A percentile compares a stretch with the other conserved stretches of the same genome.
Conservation (phyloP, 139 green algal genomes). For the Micromonas commoda region DNA sequence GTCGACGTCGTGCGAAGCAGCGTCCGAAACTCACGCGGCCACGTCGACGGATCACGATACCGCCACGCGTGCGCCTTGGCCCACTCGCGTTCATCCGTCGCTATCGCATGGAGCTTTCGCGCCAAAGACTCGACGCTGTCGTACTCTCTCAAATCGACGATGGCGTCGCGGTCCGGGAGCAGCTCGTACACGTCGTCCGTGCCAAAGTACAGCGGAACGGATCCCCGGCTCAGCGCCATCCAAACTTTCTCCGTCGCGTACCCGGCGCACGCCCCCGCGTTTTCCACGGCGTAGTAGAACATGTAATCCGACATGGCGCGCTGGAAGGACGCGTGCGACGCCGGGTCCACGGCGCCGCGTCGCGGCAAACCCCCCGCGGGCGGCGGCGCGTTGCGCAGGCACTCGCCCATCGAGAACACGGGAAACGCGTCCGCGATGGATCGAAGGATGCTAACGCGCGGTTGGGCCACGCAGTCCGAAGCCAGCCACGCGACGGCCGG, state of each 20-base stretch:
- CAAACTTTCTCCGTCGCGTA: conserved; percentile 23
- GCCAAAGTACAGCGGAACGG: conserved; percentile 2
- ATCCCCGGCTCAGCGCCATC: background rate
- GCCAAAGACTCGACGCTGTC: background rate
- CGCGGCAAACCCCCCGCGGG: background rate
- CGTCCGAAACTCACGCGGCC: background rate
- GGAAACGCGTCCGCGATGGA: conserved; percentile 3
- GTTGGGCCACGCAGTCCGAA: background rate
- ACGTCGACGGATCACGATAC: background rate
- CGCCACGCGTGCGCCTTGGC: background rate
- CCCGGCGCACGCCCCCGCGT: background rate
- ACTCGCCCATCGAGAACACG: conserved; percentile 2
- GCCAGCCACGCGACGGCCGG: conserved; percentile 7
- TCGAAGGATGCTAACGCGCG: background rate
- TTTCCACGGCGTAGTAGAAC: conserved; percentile 22
- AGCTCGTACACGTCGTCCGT: background rate
- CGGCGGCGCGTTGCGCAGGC: background rate
- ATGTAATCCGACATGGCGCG: background rate
- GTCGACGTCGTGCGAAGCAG: background rate
- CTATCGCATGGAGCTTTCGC: background rate
- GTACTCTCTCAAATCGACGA: conserved; percentile 8
- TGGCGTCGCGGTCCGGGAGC: background rate
- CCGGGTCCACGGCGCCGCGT: background rate
- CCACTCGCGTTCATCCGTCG: background rate
- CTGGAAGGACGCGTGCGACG: background rate